Conservation (phyloP, 2,329 filamentous ascomycete genomes). For the Cladophialophora carrionii region DNA sequence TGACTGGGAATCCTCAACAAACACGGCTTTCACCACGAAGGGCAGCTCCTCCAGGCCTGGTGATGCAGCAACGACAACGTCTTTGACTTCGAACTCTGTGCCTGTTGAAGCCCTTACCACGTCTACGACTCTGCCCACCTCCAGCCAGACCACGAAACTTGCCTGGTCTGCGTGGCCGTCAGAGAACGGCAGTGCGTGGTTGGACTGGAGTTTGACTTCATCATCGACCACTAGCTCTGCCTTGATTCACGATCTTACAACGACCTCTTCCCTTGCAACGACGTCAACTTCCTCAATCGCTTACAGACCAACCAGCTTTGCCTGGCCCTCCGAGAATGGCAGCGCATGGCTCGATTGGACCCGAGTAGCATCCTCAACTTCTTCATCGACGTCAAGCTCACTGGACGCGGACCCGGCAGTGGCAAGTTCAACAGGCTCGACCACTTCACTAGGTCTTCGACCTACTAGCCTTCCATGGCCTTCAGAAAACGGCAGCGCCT, state of each 20-base stretch:
- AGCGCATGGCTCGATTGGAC: conserved; percentile 19
- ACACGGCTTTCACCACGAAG: background rate
- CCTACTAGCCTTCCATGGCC: conserved; percentile 11
- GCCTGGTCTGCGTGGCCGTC: background rate
- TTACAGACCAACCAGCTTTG: background rate
- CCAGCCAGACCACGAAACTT: no score
- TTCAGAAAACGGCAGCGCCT: conserved; percentile 9
- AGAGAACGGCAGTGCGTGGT: conserved; percentile 6
- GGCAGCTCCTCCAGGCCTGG: background rate
- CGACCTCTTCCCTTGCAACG: background rate
- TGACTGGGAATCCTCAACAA: background rate
- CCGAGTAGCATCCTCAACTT: background rate
- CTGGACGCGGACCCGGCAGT: background rate
- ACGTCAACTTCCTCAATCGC: background rate
- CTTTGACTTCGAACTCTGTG: conserved; percentile 2
- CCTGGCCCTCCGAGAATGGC: conserved; percentile 8
- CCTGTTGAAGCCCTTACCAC: background rate
- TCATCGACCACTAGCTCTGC: conserved; percentile 5
- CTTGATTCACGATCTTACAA: background rate
- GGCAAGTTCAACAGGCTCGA: background rate
- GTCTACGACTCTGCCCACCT: background rate
- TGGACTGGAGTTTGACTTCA: background rate
- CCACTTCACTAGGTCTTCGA: background rate
- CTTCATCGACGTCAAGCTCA: conserved; percentile 1
- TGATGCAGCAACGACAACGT: background rate